phyloP scores from a whole-genome alignment of 225 moss, liverwort and hornwort species.

The Thuidium tamariscinum region DNA sequence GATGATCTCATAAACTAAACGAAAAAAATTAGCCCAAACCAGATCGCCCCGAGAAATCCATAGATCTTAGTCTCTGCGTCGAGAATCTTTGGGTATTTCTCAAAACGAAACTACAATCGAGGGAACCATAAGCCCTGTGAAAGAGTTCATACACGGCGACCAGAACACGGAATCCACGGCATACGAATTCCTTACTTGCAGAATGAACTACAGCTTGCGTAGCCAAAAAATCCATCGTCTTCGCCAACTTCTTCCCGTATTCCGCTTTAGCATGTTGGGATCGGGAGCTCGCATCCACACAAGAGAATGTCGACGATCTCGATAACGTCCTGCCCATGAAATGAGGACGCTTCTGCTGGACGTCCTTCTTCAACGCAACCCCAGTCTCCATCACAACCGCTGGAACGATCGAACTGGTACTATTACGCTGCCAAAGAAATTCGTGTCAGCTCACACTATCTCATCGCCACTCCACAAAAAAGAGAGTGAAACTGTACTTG shows the following conservation, averaged over 20 bases:
- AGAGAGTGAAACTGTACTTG: not conserved
- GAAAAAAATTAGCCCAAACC: no score
- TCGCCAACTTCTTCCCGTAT: slow-evolving; percentile 35
- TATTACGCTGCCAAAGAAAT: not conserved
- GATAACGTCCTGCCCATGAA: slow-evolving; percentile 18
- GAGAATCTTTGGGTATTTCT: no score
- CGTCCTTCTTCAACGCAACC: not conserved
- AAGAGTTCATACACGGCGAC: not conserved
- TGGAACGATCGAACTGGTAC: not conserved
- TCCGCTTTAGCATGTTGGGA: slow-evolving; percentile 29
- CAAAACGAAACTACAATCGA: no score
- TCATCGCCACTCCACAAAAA: not conserved
- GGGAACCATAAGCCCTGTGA: no score
- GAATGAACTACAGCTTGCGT: not conserved
- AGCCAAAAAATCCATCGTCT: slow-evolving; percentile 31
- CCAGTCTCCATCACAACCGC: not conserved
- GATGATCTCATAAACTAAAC: not conserved
- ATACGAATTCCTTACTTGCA: not conserved
- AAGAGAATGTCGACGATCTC: slow-evolving; percentile 40
- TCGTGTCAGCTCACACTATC: not conserved
- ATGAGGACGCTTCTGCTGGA: slow-evolving; percentile 1
- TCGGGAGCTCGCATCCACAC: slow-evolving; percentile 7
- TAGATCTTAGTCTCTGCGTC: no score
- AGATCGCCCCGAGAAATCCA: no score
- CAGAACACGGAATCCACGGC: not conserved